These are phyloP conservation scores for Sindora glabra DNA, from an alignment of 306 rosid genomes.

Conservation along the genomic window DNA sequence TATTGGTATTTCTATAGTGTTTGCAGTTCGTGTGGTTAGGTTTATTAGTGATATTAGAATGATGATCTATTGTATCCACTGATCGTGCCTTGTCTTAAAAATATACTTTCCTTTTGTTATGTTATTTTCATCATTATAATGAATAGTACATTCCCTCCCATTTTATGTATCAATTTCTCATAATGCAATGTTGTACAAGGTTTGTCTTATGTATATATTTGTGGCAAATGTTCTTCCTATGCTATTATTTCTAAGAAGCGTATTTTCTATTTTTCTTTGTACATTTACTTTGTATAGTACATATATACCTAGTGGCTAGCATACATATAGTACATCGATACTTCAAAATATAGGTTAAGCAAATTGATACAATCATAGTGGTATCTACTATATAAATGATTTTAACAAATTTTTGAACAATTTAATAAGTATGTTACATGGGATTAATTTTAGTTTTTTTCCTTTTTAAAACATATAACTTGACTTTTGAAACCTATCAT, in stretches of 20 bases:
- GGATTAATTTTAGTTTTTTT: too few relatives aligned
- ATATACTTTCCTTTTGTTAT: conserved; percentile 92
- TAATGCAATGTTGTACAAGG: too few relatives aligned
- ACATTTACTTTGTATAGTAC: neutral
- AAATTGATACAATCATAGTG: too few relatives aligned
- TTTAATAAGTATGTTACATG: too few relatives aligned
- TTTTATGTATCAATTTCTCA: neutral
- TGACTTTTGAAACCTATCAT: too few relatives aligned
- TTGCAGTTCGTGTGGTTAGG: conserved; percentile 64
- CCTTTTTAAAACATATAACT: too few relatives aligned
- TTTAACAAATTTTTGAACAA: too few relatives aligned
- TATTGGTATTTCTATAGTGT: conserved; percentile 65
- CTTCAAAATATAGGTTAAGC: too few relatives aligned
- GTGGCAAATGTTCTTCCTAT: neutral
- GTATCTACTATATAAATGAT: too few relatives aligned
- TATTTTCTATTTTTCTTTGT: too few relatives aligned
- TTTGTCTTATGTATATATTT: neutral
- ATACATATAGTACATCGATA: too few relatives aligned
- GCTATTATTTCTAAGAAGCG: too few relatives aligned
- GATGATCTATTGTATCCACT: conserved; percentile 76
- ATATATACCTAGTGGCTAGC: neutral
- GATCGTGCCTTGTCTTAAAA: conserved; percentile 86
- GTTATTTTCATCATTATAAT: conserved; percentile 85
- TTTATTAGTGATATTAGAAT: conserved; percentile 97
- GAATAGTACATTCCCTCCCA: conserved; percentile 53